These are phyloP conservation scores for Pyrenophora tritici-repentis DNA, from an alignment of 2,329 filamentous ascomycete genomes.

Conservation along the genomic window DNA sequence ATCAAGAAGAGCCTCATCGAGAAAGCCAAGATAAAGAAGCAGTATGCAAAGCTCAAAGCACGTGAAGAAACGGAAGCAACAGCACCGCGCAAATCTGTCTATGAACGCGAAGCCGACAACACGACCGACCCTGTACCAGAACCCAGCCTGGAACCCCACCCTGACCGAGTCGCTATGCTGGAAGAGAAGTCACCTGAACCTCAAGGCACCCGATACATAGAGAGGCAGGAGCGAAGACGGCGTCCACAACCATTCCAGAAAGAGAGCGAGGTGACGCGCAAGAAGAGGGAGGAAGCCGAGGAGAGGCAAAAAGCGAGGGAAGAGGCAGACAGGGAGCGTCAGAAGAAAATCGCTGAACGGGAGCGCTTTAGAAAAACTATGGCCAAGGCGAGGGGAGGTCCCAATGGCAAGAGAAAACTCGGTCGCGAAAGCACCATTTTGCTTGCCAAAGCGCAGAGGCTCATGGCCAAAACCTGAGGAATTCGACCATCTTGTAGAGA, in stretches of 20 bases:
- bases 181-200: constrained; percentile 47
- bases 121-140: constrained; percentile 31
- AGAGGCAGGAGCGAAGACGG: constrained; percentile 32
- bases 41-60: constrained; percentile 85
- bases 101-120: constrained; percentile 39
- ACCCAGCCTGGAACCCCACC: constrained; percentile 60
- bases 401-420: constrained; percentile 75
- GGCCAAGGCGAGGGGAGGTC: constrained; percentile 65
- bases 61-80: constrained; percentile 52
- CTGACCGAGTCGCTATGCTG: constrained; percentile 64
- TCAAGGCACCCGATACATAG: constrained; percentile 17
- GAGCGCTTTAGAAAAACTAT: constrained; percentile 72
- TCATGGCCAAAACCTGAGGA: constrained; percentile 58
- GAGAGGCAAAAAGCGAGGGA: constrained; percentile 63
- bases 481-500: not conserved
- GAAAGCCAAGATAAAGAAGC: constrained; percentile 91
- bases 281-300: constrained; percentile 67
- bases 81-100: constrained; percentile 43
- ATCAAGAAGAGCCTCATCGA: constrained; percentile 89
- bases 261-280: constrained; percentile 55
- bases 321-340: constrained; percentile 65
- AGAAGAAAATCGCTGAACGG: constrained; percentile 61
- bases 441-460: constrained; percentile 75
- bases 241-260: constrained; percentile 49
- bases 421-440: constrained; percentile 80